These are phyloP conservation scores for Pyrenochaeta sp. DNA, from an alignment of 2,329 filamentous ascomycete species.

Conservation along the genomic window DNA sequence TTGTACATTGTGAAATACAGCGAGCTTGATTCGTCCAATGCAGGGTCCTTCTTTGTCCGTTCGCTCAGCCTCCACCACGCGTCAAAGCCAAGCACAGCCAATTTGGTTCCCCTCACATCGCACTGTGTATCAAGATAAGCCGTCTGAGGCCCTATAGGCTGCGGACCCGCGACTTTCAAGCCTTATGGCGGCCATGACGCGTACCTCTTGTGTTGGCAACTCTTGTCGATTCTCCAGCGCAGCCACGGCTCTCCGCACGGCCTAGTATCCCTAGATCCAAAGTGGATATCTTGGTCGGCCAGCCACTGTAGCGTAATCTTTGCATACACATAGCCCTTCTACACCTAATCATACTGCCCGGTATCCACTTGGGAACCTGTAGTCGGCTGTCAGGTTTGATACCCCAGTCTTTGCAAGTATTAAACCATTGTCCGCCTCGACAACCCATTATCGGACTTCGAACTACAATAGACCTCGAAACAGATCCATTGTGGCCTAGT, in stretches of 20 bases:
- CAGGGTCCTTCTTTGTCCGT: constrained; percentile 13
- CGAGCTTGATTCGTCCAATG: constrained; percentile 15
- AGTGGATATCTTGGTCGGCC: neutral
- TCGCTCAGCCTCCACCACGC: constrained; percentile 26
- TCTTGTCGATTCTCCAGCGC: constrained; percentile 28
- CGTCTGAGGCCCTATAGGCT: constrained; percentile 12
- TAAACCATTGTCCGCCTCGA: constrained; percentile 19
- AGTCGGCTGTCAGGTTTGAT: neutral
- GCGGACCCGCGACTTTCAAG: constrained; percentile 16
- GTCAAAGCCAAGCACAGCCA: constrained; percentile 26
- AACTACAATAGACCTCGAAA: neutral
- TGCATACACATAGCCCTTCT: neutral
- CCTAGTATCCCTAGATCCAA: constrained; percentile 19
- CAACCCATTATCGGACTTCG: constrained; percentile 11
- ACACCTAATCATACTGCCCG: neutral
- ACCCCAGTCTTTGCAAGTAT: constrained; percentile 1
- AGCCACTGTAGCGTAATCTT: neutral
- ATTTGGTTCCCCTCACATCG: constrained; percentile 7
- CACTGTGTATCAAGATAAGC: constrained; percentile 21
- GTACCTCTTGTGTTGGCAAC: constrained; percentile 29
- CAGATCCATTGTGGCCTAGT: constrained; percentile 5
- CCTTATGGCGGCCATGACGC: constrained; percentile 37
- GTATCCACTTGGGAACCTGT: neutral
- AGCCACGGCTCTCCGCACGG: constrained; percentile 40
- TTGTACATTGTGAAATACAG: neutral